Base-by-base conservation (phyloP, 805 yeast species). In the Ogataea trehaloabstinens region DNA sequence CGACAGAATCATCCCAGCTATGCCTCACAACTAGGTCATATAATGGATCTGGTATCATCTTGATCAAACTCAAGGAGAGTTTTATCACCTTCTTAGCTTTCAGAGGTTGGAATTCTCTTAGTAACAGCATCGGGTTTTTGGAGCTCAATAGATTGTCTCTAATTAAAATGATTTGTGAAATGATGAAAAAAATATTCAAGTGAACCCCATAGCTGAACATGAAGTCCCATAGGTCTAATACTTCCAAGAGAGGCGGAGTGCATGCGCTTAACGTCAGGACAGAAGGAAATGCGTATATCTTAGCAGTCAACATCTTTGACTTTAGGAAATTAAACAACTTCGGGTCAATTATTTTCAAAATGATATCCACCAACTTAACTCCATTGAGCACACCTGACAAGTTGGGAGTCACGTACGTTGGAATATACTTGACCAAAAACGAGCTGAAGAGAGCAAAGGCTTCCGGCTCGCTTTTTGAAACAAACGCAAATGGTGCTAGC, bases 151-250 rank as follows among this genome's bases (percentile, higher is more conserved):
- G 64, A 21, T 71, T 63, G 7, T 79, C 73, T 41, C 96, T 67
- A 42, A 84, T 80, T 29, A 82, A 67, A 4, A 85, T 78, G 17
- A 89, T 64, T 56, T 86, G 95, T 2, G 96, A 91, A 6, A 88
- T 86, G 3, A 89, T 78, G 49, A 88, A 84, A 27, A 90, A 66
- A 20, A 90, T 74, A 61, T 90, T 89, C 80, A 88, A 73, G 54
- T 90, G 96, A 15, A 85, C 78, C 0, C 97, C 97, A 53, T 86
- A 89, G 3, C 96, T 95, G 61, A 89, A 84, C 51, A 88, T 63
- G 48, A 89, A 85, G 58, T 89, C 97, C 97, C 97, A 89, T 13
- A 89, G 68, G 41, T 79, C 75, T 27, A 89, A 62, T 1, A 85
- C 85, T 46, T 89, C 87, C 22, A 68, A 64, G 31, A 90, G 66